Conservation (phyloP, 176 grass and related monocot species). For the Triticum urartu region DNA sequence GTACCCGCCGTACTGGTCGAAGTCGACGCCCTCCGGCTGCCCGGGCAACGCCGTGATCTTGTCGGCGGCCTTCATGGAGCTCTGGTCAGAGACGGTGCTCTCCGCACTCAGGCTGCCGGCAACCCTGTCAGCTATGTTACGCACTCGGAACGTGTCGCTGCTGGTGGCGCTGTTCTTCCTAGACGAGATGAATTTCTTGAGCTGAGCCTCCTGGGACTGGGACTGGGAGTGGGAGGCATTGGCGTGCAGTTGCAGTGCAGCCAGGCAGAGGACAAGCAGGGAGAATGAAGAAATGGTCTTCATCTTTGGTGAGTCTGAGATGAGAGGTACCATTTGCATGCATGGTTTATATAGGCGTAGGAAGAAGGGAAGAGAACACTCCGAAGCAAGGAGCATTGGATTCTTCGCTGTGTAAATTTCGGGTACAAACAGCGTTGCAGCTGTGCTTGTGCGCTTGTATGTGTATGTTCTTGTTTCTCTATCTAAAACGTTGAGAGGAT, state of each 20-base stretch:
- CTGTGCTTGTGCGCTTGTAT: not conserved
- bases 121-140: not conserved
- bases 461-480: not conserved
- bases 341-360: not conserved
- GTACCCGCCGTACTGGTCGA: slow-evolving; percentile 54
- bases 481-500: not conserved
- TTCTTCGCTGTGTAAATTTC: not conserved
- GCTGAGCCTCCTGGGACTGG: slow-evolving; percentile 26
- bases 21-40: slow-evolving; percentile 35
- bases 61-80: slow-evolving; percentile 32
- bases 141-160: not conserved
- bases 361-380: not conserved
- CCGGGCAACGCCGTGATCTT: slow-evolving; percentile 48
- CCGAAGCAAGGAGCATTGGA: not conserved
- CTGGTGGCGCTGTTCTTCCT: not conserved
- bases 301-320: not conserved
- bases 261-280: slow-evolving; percentile 1
- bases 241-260: not conserved
- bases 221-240: not conserved
- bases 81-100: not conserved
- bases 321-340: not conserved
- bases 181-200: slow-evolving; percentile 21
- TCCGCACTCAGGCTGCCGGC: not conserved
- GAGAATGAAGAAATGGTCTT: not conserved
- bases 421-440: not conserved